phyloP scores from a whole-genome alignment of 2,329 filamentous ascomycete species.

The Sarocladium strictum region DNA sequence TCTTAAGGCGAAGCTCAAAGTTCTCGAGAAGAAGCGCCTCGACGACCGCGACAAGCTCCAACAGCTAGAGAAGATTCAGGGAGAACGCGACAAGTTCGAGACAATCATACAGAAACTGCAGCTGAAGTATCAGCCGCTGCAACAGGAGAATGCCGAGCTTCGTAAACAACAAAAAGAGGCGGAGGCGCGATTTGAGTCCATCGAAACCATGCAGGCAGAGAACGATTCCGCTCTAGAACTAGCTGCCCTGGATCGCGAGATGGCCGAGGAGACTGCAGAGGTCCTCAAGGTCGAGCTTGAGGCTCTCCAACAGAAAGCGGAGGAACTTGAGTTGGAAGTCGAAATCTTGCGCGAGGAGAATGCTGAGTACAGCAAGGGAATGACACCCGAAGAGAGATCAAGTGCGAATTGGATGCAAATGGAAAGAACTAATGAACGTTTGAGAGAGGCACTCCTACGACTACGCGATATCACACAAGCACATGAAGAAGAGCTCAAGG shows the following conservation, averaged over 20 bases:
- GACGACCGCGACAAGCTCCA: conserved; percentile 86
- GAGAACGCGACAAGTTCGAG: conserved; percentile 74
- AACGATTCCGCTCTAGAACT: conserved; percentile 82
- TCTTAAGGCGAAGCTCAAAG: conserved; percentile 76
- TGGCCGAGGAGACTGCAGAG: conserved; percentile 91
- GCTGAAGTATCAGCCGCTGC: conserved; percentile 78
- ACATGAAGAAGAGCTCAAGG: conserved; percentile 71
- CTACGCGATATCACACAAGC: conserved; percentile 84
- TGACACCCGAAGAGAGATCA: conserved; percentile 80
- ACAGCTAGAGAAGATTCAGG: conserved; percentile 66
- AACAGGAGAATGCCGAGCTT: conserved; percentile 71
- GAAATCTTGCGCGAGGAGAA: conserved; percentile 88
- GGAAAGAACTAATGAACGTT: conserved; percentile 81
- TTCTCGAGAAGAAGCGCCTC: conserved; percentile 79
- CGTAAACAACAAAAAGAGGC: conserved; percentile 74
- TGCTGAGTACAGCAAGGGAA: conserved; percentile 72
- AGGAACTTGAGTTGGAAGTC: conserved; percentile 82
- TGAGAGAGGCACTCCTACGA: conserved; percentile 77
- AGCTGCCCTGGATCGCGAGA: conserved; percentile 84
- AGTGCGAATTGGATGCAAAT: conserved; percentile 87
- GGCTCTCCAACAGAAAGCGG: conserved; percentile 64
- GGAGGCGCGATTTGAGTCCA: conserved; percentile 57
- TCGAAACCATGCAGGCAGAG: conserved; percentile 73
- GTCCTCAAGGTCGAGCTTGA: conserved; percentile 76
- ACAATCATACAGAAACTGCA: conserved; percentile 86